Base-by-base conservation (phyloP, 129 eudicot genomes). In the Oenanthe sinensis region DNA sequence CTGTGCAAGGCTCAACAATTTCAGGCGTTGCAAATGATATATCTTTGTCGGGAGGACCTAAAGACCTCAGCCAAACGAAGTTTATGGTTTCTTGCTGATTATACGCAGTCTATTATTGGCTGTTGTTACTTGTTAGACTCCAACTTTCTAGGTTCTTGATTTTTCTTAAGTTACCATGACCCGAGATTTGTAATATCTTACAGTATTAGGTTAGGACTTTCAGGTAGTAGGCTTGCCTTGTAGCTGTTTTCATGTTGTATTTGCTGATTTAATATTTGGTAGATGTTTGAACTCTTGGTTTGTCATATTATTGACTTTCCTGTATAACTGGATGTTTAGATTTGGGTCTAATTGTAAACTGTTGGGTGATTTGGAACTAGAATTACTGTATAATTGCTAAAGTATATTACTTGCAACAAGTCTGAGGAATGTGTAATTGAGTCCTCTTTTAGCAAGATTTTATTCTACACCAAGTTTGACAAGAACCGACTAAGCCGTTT, bases 61-160 rank as follows among this genome's bases (percentile, higher is more conserved):
- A 81, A 77, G 88, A 84, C 28, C 81, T 78, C 77, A 77, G 79
- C 85, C 80, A 62, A 9, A 62, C 83, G 28, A 75, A 76, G 37
- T 74, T 73, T 16, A 87, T 84, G 79, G 78, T 84, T 77, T 79
- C 86, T 44, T 85, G 84, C 83, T 87, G 82, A 87, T 78, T 30
- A 78, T 43, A 8, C 50, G 11, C 63, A 37, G 28, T 28, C 54
- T 68, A 71, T 76, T 72, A 43, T 52, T 14, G 36, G 58, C 77
- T 67, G 55, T 74, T 72, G 67, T 47, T 79, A 45, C 45, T 74
- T 72, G 52, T 62, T 79, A 45, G 62, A 65, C 69, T 48, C 20
- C 40, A 80, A 43, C 58, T 63, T 80, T 55, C 39, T 78, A 78
- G 84, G 82, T 82, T 80, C 81, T 3, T 42, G 77, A 71, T 47